phyloP scores from a whole-genome alignment of 371 early-diverging fungal genomes.

The Coemansia sp. region DNA sequence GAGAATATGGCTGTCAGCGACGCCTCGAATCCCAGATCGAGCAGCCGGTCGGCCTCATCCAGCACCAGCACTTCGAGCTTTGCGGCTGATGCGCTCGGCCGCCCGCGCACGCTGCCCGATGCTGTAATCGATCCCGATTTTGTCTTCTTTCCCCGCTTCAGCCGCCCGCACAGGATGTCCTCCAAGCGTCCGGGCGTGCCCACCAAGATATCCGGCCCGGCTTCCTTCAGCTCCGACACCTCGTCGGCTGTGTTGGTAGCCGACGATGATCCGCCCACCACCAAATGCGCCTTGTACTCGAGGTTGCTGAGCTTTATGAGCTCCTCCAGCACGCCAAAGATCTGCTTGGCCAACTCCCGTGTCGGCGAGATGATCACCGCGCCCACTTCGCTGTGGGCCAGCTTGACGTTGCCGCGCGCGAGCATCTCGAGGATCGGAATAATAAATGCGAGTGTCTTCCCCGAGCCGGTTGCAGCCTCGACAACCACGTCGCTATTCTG shows the following conservation, averaged over 20 bases:
- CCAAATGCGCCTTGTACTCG: constrained; percentile 53
- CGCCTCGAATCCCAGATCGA: constrained; percentile 93
- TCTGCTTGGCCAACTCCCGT: constrained; percentile 95
- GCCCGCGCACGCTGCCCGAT: constrained; percentile 36
- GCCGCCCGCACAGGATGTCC: constrained; percentile 69
- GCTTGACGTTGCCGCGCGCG: constrained; percentile 58
- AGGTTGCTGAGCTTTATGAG: constrained; percentile 52
- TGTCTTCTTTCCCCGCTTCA: constrained; percentile 45
- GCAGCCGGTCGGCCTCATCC: constrained; percentile 91
- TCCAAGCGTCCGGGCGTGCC: constrained; percentile 97
- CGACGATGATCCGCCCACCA: constrained; percentile 42
- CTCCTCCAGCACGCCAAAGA: constrained; percentile 67
- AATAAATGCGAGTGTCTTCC: constrained; percentile 97
- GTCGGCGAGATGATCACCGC: constrained; percentile 96
- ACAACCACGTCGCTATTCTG: constrained; percentile 97
- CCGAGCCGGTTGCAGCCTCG: constrained; percentile 99
- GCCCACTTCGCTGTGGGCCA: constrained; percentile 75
- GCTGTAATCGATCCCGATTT: constrained; percentile 45
- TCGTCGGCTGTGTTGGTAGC: constrained; percentile 46
- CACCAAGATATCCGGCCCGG: constrained; percentile 81
- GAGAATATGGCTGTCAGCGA: constrained; percentile 77
- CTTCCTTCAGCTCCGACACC: constrained; percentile 50
- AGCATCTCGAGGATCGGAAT: constrained; percentile 94
- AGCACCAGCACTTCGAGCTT: constrained; percentile 88
- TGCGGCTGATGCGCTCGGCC: constrained; percentile 47